These are phyloP conservation scores for Aspergillus sp. DNA, from an alignment of 2,329 filamentous ascomycete species.

Conservation along the genomic window DNA sequence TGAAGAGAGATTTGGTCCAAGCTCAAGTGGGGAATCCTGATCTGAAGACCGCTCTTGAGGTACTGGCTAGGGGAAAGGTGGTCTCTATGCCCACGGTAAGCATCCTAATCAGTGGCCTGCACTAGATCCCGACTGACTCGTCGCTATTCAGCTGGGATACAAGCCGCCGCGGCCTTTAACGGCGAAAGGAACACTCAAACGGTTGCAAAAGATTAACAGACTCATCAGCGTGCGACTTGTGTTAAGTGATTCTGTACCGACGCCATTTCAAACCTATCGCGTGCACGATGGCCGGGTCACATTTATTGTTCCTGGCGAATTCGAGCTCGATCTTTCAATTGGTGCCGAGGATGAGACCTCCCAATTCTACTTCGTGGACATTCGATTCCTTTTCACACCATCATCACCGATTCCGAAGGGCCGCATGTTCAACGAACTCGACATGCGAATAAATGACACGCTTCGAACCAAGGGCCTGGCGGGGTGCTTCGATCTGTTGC, in stretches of 20 bases:
- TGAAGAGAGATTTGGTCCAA: conserved; percentile 70
- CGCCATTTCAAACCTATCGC: conserved; percentile 72
- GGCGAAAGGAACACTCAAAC: conserved; percentile 68
- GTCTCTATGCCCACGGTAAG: conserved; percentile 76
- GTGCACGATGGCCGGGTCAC: conserved; percentile 87
- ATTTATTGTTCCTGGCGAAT: conserved; percentile 78
- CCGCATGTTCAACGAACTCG: conserved; percentile 64
- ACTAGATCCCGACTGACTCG: conserved; percentile 16
- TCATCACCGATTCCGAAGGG: conserved; percentile 63
- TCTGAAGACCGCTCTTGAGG: conserved; percentile 81
- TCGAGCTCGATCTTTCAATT: conserved; percentile 90
- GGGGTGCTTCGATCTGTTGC: conserved; percentile 82
- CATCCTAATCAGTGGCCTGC: conserved; percentile 17
- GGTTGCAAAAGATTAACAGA: conserved; percentile 79
- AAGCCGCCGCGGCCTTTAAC: conserved; percentile 71
- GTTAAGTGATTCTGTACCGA: conserved; percentile 77
- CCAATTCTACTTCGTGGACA: conserved; percentile 92
- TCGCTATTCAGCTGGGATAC: conserved; percentile 63
- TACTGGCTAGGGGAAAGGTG: conserved; percentile 75
- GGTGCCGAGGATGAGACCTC: conserved; percentile 78
- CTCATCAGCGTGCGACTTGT: conserved; percentile 80
- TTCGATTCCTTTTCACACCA: conserved; percentile 79
- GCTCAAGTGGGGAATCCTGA: conserved; percentile 87
- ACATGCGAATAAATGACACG: conserved; percentile 68
- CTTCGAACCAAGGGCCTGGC: conserved; percentile 68